Evolutionary conservation across 2,329 filamentous ascomycete species (phyloP).

Genomic region (Arthrobotrys megalospora): DNA sequence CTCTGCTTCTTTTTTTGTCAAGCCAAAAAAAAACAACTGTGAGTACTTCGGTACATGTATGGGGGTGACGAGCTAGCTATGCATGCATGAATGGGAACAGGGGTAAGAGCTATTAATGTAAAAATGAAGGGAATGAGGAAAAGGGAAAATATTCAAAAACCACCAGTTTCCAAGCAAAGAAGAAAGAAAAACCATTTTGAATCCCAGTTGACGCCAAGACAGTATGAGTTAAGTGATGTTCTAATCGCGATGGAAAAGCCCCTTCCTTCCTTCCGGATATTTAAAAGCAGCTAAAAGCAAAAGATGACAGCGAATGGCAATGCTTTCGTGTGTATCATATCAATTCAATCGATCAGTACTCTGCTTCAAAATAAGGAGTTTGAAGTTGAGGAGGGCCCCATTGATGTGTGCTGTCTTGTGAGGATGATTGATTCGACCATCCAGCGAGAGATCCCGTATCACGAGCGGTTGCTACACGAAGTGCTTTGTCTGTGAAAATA

Average conservation of each 20-base stretch:
- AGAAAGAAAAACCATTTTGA: conserved; percentile 56
- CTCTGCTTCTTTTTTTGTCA: conserved; percentile 22
- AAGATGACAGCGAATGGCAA: conserved; percentile 55
- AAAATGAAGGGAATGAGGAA: conserved; percentile 6
- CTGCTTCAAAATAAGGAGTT: conserved; percentile 60
- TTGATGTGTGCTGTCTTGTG: conserved; percentile 58
- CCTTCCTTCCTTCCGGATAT: conserved; percentile 50
- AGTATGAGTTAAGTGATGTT: conserved; percentile 58
- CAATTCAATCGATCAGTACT: conserved; percentile 53
- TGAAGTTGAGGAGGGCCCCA: conserved; percentile 60
- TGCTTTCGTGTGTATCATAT: conserved; percentile 61
- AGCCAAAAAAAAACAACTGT: conserved; percentile 24
- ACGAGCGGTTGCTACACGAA: conserved; percentile 42
- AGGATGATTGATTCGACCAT: conserved; percentile 60
- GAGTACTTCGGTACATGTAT: conserved; percentile 44
- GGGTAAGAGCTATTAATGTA: conserved; percentile 51
- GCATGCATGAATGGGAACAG: conserved; percentile 34
- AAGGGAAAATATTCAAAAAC: conserved; percentile 23
- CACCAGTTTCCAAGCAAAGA: conserved; percentile 28
- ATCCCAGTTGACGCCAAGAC: conserved; percentile 61
- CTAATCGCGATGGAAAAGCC: conserved; percentile 57
- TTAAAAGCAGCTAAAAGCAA: conserved; percentile 58
- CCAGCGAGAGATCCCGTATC: conserved; percentile 58
- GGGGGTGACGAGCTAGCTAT: conserved; percentile 14
- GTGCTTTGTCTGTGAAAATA: conserved; percentile 50